These are phyloP conservation scores for Sanghuangporus sanghuang DNA, from an alignment of 1,284 basidiomycete genomes.

Conservation along the genomic window DNA sequence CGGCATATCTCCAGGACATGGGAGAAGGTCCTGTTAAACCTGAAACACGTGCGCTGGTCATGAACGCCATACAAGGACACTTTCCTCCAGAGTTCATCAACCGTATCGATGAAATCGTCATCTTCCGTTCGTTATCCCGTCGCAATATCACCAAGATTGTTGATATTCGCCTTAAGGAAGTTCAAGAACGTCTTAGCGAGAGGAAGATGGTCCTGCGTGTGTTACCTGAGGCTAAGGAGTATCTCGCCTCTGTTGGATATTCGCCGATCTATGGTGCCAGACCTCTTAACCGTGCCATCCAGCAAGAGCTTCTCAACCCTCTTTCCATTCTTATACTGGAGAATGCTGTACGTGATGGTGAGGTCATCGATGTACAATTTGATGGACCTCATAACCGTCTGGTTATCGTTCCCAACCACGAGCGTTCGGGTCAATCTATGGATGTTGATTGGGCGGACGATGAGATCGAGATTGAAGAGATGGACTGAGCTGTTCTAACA, in stretches of 20 bases:
- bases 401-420: slow-evolving; percentile 83
- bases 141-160: slow-evolving; percentile 80
- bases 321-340: slow-evolving; percentile 85
- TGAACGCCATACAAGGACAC: slow-evolving; percentile 72
- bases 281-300: slow-evolving; percentile 89
- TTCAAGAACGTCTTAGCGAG: slow-evolving; percentile 73
- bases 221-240: slow-evolving; percentile 75
- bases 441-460: slow-evolving; percentile 54
- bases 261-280: slow-evolving; percentile 85
- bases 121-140: slow-evolving; percentile 82
- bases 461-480: slow-evolving; percentile 73
- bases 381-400: slow-evolving; percentile 84
- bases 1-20: slow-evolving; percentile 73
- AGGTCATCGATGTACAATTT: slow-evolving; percentile 72
- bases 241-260: slow-evolving; percentile 83
- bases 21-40: slow-evolving; percentile 66
- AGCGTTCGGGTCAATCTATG: slow-evolving; percentile 48
- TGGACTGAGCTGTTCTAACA: slow-evolving; percentile 45
- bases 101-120: slow-evolving; percentile 84
- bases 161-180: slow-evolving; percentile 68
- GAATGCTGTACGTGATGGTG: slow-evolving; percentile 79
- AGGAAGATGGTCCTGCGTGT: slow-evolving; percentile 79
- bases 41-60: slow-evolving; percentile 63
- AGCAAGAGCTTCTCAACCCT: slow-evolving; percentile 91
- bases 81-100: slow-evolving; percentile 95